Conservation (phyloP, 768 basidiomycete genomes). For the Tulasnella sp. region DNA sequence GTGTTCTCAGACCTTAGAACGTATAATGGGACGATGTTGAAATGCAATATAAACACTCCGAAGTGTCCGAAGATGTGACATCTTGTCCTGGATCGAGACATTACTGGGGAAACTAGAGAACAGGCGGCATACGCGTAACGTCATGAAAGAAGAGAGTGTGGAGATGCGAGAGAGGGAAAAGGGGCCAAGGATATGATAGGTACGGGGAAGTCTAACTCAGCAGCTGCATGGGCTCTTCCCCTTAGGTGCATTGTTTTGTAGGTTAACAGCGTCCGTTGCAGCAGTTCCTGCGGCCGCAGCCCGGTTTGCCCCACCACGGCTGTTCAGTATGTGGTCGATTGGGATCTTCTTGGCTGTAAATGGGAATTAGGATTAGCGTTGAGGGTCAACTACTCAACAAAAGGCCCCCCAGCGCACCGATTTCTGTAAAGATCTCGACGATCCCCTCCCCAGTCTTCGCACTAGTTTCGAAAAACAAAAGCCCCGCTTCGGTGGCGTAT, state of each 20-base stretch:
- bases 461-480: constrained; percentile 95
- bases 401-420: constrained; percentile 55
- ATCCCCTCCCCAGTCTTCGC: constrained; percentile 96
- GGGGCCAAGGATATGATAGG: not conserved
- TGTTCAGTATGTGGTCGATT: constrained; percentile 90
- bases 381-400: not conserved
- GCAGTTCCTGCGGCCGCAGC: constrained; percentile 46
- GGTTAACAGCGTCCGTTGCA: constrained; percentile 58
- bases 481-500: constrained; percentile 89
- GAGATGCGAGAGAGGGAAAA: not conserved
- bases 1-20: not conserved
- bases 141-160: not conserved
- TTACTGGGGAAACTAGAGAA: not conserved
- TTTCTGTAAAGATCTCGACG: constrained; percentile 96
- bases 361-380: not conserved
- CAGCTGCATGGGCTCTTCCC: constrained; percentile 78
- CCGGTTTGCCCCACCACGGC: constrained; percentile 56
- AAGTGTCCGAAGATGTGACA: not conserved
- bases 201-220: constrained; percentile 39
- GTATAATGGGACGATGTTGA: not conserved
- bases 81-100: constrained; percentile 2
- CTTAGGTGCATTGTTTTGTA: constrained; percentile 63
- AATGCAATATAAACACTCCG: not conserved
- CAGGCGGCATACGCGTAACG: not conserved
- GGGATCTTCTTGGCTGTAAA: constrained; percentile 71